phyloP scores from a whole-genome alignment of 805 yeast genomes.

The Blastobotrys muscicola region DNA sequence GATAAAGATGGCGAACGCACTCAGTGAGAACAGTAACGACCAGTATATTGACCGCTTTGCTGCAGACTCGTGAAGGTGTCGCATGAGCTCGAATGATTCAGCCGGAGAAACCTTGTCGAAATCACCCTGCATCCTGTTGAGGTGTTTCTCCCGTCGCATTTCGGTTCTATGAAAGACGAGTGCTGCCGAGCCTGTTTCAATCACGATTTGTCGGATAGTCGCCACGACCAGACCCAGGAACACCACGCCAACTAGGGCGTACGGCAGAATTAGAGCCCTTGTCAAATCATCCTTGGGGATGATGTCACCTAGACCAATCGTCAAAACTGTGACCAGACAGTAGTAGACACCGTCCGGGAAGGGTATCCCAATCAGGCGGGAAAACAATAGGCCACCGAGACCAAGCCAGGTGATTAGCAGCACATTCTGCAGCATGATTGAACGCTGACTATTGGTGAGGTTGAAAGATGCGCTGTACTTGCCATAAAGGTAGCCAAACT shows the following conservation, averaged over 20 bases:
- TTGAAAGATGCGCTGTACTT: constrained; percentile 68
- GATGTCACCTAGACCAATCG: constrained; percentile 76
- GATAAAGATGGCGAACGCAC: constrained; percentile 45
- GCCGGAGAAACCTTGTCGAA: constrained; percentile 2
- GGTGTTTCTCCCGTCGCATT: constrained; percentile 31
- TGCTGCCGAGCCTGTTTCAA: constrained; percentile 52
- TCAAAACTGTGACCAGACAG: constrained; percentile 61
- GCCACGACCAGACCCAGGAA: constrained; percentile 65
- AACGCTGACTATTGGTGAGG: constrained; percentile 55
- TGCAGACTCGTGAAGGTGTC: constrained; percentile 39
- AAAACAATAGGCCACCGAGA: constrained; percentile 57
- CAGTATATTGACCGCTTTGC: background rate
- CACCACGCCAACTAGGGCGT: constrained; percentile 61
- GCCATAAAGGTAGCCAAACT: constrained; percentile 45
- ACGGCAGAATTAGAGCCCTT: constrained; percentile 49
- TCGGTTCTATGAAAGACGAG: constrained; percentile 60
- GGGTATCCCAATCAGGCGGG: constrained; percentile 35
- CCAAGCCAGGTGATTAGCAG: constrained; percentile 58
- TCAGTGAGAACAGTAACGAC: constrained; percentile 35
- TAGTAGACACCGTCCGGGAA: constrained; percentile 67
- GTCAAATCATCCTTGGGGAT: constrained; percentile 45
- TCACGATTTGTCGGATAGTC: constrained; percentile 56
- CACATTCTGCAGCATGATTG: constrained; percentile 64
- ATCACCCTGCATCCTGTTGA: constrained; percentile 7
- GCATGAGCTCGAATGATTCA: constrained; percentile 49